Base-by-base conservation (phyloP, 2,329 filamentous ascomycete genomes). In the Dendrostoma leiphaemia region DNA sequence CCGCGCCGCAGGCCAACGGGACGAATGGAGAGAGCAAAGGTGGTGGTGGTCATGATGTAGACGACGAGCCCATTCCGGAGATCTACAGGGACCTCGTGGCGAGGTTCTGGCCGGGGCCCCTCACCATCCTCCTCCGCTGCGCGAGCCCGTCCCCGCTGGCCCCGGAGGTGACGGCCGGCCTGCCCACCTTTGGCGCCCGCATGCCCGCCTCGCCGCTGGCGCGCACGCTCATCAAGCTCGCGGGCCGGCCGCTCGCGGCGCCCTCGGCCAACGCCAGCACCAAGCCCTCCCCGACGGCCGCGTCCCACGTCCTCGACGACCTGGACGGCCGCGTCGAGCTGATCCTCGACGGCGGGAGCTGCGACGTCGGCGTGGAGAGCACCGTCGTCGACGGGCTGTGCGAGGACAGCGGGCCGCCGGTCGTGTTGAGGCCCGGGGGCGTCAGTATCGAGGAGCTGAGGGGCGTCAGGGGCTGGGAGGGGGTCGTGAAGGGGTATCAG, bases 241-340 rank as follows among this genome's bases (percentile, higher is more conserved):
- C 89, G 3, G 88, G 84, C 48, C 79, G 85, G 1, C 94, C 94
- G 0, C 77, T 99, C 38, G 94, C 94, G 5, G 94, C 90, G 0
- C 94, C 94, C 0, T 96, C 91, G 1, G 94, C 94, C 12, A 99
- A 99, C 67, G 91, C 92, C 0, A 96, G 90, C 0, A 97, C 93
- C 0, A 90, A 90, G 63, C 94, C 94, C 0, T 96, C 90, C 2
- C 93, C 94, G 0, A 99, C 94, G 0, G 87, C 88, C 0, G 94
- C 94, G 2, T 85, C 88, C 64, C 94, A 99, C 69, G 94, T 99
- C 12, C 79, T 85, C 21, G 86, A 96, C 58, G 94, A 99, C 67
- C 76, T 99, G 10, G 71, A 86, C 34, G 91, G 91, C 0, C 83
- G 87, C 46, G 95, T 99, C 60, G 85, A 89, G 63, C 77, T 93